Conservation (phyloP, 2,329 filamentous ascomycete species). For the Ophiostoma ulmi region DNA sequence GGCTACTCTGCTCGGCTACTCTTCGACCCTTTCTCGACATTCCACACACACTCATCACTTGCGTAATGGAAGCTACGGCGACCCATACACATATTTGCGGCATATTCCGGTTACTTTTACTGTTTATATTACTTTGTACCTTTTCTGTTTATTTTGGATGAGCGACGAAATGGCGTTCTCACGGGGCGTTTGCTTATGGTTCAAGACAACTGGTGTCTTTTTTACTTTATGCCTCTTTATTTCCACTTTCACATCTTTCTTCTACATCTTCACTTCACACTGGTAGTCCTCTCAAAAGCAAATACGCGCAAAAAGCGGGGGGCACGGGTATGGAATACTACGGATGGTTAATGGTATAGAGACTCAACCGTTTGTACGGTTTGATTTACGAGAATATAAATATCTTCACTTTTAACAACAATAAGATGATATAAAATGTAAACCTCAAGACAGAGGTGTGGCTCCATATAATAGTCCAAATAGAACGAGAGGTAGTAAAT, state of each 20-base stretch:
- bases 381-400: background rate
- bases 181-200: background rate
- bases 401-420: background rate
- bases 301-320: background rate
- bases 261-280: background rate
- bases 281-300: background rate
- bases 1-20: background rate
- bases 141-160: constrained; percentile 8
- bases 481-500: constrained; percentile 13
- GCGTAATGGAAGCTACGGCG: background rate
- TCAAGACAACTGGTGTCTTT: background rate
- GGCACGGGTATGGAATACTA: background rate
- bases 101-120: background rate
- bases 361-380: background rate
- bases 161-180: constrained; percentile 11
- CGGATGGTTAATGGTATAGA: background rate
- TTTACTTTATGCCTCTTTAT: background rate
- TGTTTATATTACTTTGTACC: background rate
- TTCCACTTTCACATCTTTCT: background rate
- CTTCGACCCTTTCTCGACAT: background rate
- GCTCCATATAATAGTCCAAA: background rate
- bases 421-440: background rate
- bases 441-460: background rate
- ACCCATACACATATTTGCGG: background rate
- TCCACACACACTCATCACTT: background rate